Evolutionary conservation across 352 stramenopile species (phyloP).

Genomic region (Thalassiosira livingstoniorum): DNA sequence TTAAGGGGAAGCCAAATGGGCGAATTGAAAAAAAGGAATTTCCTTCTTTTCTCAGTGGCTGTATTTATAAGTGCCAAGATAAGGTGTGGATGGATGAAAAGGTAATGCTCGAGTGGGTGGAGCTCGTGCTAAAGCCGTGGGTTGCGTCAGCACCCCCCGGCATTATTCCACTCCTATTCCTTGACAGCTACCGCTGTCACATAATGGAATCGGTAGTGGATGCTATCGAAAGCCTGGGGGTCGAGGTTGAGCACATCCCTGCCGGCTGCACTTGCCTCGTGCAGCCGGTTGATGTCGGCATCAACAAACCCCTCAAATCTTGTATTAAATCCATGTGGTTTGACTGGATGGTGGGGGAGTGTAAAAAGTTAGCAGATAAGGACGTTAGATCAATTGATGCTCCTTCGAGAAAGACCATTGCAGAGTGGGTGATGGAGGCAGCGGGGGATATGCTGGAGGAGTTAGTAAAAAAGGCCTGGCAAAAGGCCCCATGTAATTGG

Average conservation of each 20-base stretch:
- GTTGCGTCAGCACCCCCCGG: background rate
- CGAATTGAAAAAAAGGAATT: slow-evolving; percentile 27
- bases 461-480: no score
- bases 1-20: slow-evolving; percentile 15
- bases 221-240: slow-evolving; percentile 27
- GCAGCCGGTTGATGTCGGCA: slow-evolving; percentile 34
- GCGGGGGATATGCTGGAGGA: no score
- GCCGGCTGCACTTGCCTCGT: slow-evolving; percentile 30
- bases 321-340: no score
- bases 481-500: no score
- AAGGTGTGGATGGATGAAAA: slow-evolving; percentile 38
- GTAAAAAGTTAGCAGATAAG: no score
- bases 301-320: slow-evolving; percentile 46
- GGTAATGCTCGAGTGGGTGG: slow-evolving; percentile 17
- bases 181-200: slow-evolving; percentile 37
- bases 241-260: slow-evolving; percentile 46
- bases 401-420: no score
- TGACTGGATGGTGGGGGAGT: no score
- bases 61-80: slow-evolving; percentile 5
- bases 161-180: slow-evolving; percentile 26
- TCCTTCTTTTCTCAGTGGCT: background rate
- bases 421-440: no score
- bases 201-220: slow-evolving; percentile 28
- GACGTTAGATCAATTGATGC: no score
- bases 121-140: slow-evolving; percentile 16